Evolutionary conservation across 1,139 yeast species (phyloP), one percentile per base, ranked within the genome.

Genomic region (Candida neerlandica): DNA sequence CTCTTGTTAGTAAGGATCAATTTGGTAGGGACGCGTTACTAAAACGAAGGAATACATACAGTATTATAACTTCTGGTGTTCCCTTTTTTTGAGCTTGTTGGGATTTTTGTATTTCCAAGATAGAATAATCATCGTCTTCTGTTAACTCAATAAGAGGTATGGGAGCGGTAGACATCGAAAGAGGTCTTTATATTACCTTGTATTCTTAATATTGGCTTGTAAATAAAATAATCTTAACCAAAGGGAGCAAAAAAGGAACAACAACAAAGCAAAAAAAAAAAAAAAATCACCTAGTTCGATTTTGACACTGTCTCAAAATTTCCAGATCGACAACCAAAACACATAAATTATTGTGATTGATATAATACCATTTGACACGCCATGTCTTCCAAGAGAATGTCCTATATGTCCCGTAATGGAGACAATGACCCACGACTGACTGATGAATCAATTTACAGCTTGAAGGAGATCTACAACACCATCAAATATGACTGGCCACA

Each of bases 401-500:
- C 58, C 14, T 52, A 50, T 34, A 43, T 35, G 30, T 47, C 55
- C 33, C 37, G 43, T 16, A 44, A 41, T 15, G 41, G 34, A 12
- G 55, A 51, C n/a, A 3, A 32, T 9, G 43, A 30, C 26, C 26
- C 34, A 39, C 45, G 45, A 23, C 40, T 47, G 11, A 48, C 45
- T 35, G 58, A 66, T 45, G 70, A 71, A 49, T 69, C 78, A 10
- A 63, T 75, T 45, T 60, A 65, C 44, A 74, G 69, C 49, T 62
- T 75, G 51, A 72, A 72, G 53, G 73, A 72, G 47, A 64, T 71
- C 15, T 65, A 69, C 55, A 72, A 71, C 51, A 66, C 67, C 34
- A 60, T 75, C 43, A 66, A 67, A 44, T 75, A 75, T 54, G 81
- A 76, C 51, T 76, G 81, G 81, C 78, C 80, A 4, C 77, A 71